Conservation (phyloP, 1,284 basidiomycete species). For the Cutaneotrichosporon sp. region DNA sequence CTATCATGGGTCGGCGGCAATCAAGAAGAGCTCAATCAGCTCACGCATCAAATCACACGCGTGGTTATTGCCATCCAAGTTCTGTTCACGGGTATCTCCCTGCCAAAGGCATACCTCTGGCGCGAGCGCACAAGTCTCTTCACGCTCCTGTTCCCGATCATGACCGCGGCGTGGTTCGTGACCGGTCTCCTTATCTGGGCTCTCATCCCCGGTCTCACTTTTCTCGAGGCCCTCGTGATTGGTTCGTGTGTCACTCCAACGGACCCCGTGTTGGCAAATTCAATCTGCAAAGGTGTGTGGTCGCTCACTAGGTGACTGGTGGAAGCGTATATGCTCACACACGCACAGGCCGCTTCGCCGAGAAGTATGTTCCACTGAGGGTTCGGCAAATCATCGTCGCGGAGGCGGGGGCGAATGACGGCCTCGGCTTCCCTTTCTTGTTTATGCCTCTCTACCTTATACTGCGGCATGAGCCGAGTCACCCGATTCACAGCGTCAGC, state of each 20-base stretch:
- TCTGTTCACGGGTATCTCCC: slow-evolving; percentile 90
- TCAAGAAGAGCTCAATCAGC: slow-evolving; percentile 30
- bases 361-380: slow-evolving; percentile 41
- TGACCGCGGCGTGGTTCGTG: slow-evolving; percentile 79
- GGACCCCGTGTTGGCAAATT: slow-evolving; percentile 83
- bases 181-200: slow-evolving; percentile 76
- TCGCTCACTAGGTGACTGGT: too few species aligned
- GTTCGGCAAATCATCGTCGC: slow-evolving; percentile 47
- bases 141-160: slow-evolving; percentile 78
- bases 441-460: slow-evolving; percentile 86
- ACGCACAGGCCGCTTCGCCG: slow-evolving; percentile 39
- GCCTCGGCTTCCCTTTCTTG: slow-evolving; percentile 90
- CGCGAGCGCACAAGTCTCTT: slow-evolving; percentile 80
- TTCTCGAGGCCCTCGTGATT: slow-evolving; percentile 77
- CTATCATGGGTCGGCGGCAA: slow-evolving; percentile 21
- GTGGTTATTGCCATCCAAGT: slow-evolving; percentile 94
- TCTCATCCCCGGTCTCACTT: slow-evolving; percentile 77
- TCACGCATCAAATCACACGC: slow-evolving; percentile 71
- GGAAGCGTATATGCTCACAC: background rate
- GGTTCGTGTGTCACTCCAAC: slow-evolving; percentile 94
- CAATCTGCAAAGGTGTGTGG: slow-evolving; percentile 47
- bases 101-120: slow-evolving; percentile 79
- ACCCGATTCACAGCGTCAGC: slow-evolving; percentile 49
- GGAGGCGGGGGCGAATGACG: slow-evolving; percentile 56
- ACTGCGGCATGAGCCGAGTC: slow-evolving; percentile 53